These are phyloP conservation scores for Paracamarosporium sp. DNA, from an alignment of 2,329 filamentous ascomycete species.

Conservation along the genomic window DNA sequence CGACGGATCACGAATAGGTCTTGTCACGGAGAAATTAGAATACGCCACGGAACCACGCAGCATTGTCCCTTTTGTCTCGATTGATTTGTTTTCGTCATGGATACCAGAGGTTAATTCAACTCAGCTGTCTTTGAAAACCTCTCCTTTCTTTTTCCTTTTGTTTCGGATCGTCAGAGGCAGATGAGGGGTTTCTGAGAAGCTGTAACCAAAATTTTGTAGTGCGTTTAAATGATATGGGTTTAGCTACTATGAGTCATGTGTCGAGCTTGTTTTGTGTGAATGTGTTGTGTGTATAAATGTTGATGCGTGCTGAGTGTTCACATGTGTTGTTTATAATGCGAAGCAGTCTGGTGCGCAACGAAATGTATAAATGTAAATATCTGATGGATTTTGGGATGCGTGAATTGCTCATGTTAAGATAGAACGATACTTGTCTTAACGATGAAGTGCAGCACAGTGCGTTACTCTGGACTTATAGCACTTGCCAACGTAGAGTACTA, in stretches of 20 bases:
- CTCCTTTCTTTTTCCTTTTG: neutral
- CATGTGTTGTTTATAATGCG: too few species aligned
- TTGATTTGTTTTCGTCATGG: neutral
- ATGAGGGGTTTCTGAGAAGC: too few species aligned
- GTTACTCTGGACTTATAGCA: too few species aligned
- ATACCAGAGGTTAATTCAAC: conserved; percentile 6
- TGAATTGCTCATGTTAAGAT: too few species aligned
- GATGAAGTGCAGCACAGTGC: too few species aligned
- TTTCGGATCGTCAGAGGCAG: too few species aligned
- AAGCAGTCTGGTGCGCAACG: too few species aligned
- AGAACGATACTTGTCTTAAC: too few species aligned
- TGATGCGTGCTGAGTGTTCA: neutral
- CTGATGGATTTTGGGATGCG: too few species aligned
- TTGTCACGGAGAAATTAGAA: conserved; percentile 1
- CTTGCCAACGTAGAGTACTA: too few species aligned
- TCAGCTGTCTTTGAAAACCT: neutral
- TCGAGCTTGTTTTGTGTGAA: neutral
- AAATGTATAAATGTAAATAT: too few species aligned
- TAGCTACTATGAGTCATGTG: neutral
- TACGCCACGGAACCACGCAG: conserved; percentile 5
- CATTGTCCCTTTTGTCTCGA: conserved; percentile 3
- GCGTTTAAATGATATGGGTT: neutral
- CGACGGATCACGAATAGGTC: conserved; percentile 9
- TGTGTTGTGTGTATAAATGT: neutral
- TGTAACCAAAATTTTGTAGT: neutral